Percentiles rank a stretch among this genome's conserved stretches.
These are phyloP conservation scores for Neonectria punicea DNA, from an alignment of 2,329 filamentous ascomycete genomes.

Conservation along the genomic window DNA sequence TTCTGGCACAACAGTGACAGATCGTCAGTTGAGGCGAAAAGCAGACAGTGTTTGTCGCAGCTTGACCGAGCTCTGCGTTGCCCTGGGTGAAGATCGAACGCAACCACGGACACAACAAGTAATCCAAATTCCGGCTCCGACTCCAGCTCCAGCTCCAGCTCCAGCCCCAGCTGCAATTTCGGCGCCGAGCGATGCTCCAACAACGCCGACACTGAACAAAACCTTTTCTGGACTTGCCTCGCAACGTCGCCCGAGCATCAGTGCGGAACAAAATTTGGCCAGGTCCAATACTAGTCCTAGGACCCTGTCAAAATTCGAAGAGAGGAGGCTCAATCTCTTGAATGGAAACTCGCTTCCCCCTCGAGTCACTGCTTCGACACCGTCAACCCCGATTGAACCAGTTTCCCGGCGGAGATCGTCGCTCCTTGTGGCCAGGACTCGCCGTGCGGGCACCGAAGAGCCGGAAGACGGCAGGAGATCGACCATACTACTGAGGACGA, in stretches of 20 bases:
- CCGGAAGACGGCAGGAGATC: slow-evolving; percentile 57
- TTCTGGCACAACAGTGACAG: slow-evolving; percentile 66
- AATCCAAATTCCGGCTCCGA: slow-evolving; percentile 16
- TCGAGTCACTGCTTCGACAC: slow-evolving; percentile 52
- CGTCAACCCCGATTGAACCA: slow-evolving; percentile 54
- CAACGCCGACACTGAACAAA: slow-evolving; percentile 59
- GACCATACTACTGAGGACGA: slow-evolving; percentile 56
- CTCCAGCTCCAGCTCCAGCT: background rate
- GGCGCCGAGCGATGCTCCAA: slow-evolving; percentile 41
- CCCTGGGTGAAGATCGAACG: slow-evolving; percentile 72
- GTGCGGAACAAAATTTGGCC: slow-evolving; percentile 53
- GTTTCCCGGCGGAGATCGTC: slow-evolving; percentile 60
- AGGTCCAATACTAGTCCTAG: slow-evolving; percentile 58
- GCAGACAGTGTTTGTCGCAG: slow-evolving; percentile 93
- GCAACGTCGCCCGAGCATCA: slow-evolving; percentile 55
- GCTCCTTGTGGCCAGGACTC: slow-evolving; percentile 56
- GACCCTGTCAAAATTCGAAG: slow-evolving; percentile 62
- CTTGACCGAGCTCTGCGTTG: slow-evolving; percentile 90
- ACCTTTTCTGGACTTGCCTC: slow-evolving; percentile 49
- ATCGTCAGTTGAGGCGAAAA: slow-evolving; percentile 88
- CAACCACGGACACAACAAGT: slow-evolving; percentile 47
- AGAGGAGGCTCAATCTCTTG: slow-evolving; percentile 61
- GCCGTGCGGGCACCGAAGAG: slow-evolving; percentile 59
- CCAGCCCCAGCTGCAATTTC: slow-evolving; percentile 5
- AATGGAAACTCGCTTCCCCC: slow-evolving; percentile 56